These are phyloP conservation scores for Schwanniomyces sp. DNA, from an alignment of 805 yeast species.

Conservation along the genomic window DNA sequence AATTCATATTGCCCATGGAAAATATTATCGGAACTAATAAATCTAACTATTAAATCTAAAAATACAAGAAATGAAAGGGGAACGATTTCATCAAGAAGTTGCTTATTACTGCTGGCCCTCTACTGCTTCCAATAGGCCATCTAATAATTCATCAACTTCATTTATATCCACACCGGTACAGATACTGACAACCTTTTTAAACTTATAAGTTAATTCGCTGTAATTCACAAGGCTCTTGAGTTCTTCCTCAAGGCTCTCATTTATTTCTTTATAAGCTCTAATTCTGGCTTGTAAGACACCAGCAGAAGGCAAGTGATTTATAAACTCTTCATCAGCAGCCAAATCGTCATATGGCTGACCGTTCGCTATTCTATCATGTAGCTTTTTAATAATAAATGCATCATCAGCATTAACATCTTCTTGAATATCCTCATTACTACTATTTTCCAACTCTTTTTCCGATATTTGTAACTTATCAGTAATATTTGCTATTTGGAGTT, in stretches of 20 bases:
- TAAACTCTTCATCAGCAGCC: constrained; percentile 21
- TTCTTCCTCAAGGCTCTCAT: constrained; percentile 51
- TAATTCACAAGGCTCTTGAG: constrained; percentile 51
- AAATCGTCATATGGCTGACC: constrained; percentile 24
- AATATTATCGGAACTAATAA: not conserved
- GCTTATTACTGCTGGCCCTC: constrained; percentile 55
- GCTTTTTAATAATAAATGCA: constrained; percentile 72
- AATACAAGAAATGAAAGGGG: not conserved
- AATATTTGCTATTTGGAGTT: constrained; percentile 42
- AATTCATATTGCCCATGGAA: not conserved
- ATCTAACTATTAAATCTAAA: not conserved
- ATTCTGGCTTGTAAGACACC: constrained; percentile 71
- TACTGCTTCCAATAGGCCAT: constrained; percentile 85
- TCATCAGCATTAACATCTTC: constrained; percentile 80
- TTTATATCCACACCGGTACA: constrained; percentile 86
- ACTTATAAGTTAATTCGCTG: constrained; percentile 54
- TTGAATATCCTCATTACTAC: constrained; percentile 62
- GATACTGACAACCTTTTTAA: constrained; percentile 81
- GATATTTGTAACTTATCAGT: constrained; percentile 33
- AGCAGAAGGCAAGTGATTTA: constrained; percentile 42
- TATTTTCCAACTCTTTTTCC: constrained; percentile 35
- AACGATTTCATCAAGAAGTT: not conserved
- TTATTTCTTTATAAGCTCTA: constrained; percentile 75
- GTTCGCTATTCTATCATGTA: constrained; percentile 51
- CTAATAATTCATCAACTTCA: constrained; percentile 77